A percentile compares a stretch with the other conserved stretches of the same genome.
Conservation (phyloP, 192 early-diverging fungal genomes). For the Podila epigama region DNA sequence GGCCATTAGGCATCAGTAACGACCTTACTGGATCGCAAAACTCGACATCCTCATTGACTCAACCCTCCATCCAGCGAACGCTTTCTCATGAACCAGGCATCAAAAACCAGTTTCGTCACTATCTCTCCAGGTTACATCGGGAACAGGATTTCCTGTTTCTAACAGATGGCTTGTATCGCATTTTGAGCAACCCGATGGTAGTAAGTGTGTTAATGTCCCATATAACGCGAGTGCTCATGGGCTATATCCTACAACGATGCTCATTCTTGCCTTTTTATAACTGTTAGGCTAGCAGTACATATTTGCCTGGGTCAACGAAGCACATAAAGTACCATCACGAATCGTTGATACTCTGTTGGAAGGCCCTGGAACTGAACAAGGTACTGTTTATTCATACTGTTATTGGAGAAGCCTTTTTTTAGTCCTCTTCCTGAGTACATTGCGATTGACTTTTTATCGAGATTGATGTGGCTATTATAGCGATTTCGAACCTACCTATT, state of each 20-base stretch:
- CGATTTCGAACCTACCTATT: conserved; percentile 66
- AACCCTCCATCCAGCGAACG: background rate
- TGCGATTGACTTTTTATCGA: background rate
- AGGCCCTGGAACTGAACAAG: conserved; percentile 80
- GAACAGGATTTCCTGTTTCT: conserved; percentile 85
- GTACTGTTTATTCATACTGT: conserved; percentile 38
- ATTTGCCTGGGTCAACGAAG: conserved; percentile 80
- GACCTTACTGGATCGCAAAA: background rate
- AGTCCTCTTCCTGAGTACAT: background rate
- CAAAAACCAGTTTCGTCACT: conserved; percentile 76
- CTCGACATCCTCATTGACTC: background rate
- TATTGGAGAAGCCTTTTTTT: background rate
- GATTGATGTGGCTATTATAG: conserved; percentile 37
- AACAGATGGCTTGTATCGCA: conserved; percentile 76
- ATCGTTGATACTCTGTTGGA: conserved; percentile 86
- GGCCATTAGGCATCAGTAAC: background rate
- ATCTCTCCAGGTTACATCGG: conserved; percentile 83
- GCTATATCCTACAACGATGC: background rate
- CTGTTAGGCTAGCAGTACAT: conserved; percentile 69
- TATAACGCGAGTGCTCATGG: background rate
- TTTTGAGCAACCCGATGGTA: conserved; percentile 82
- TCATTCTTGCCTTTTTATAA: background rate
- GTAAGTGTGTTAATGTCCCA: conserved; percentile 21
- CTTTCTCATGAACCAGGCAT: background rate
- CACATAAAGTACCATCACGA: conserved; percentile 69